Base-by-base conservation (phyloP, 108 stramenopile species). In the Nannochloropsis gaditana region DNA sequence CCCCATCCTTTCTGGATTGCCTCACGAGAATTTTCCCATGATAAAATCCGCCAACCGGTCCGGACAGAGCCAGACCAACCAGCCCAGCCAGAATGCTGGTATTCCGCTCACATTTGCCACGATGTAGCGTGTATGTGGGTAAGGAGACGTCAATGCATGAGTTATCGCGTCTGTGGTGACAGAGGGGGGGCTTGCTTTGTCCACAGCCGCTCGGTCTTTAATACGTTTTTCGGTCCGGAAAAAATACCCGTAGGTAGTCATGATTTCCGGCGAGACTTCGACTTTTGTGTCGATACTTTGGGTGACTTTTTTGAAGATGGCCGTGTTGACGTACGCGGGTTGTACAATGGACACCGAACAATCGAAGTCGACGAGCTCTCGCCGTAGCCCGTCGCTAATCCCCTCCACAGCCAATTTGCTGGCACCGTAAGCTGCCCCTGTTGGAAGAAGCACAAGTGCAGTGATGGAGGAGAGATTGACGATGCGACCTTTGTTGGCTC, bases 81-180 rank as follows among this genome's bases (percentile, higher is more conserved):
- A 82, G 11, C 43, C 81, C 81, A 82, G 15, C 43, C 42, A 42
- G 17, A 82, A 42, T 43, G 81, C 81, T 17, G 81, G 17, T 15
- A 82, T 42, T 19, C 82, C 82, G 21, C 45, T 82, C 9, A 82
- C 82, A 82, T 82, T 82, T 8, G 82, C 82, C 44, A 82, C 82
- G 5, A 82, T 45, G 21, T 82, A 82, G 17, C 82, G 17, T 9
- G 82, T 82, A 5, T 82, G 15, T 15, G 82, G 82, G 43, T 43
- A 45, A 9, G 82, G 44, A 15, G 82, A 15, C 43, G 82, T 45
- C 9, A 82, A 45, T 15, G 82, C 82, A 45, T 82, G 82, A 82
- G 82, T 45, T 15, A 82, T 82, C 6, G 82, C 82, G 19, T 4
- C 82, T 15, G 82, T 45, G 19, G 82, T 82, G 19, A 82, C 82